A percentile compares a stretch with the other conserved stretches of the same genome.
These are phyloP conservation scores for Curvularia hawaiiensis DNA, from an alignment of 2,329 filamentous ascomycete species.

Conservation along the genomic window DNA sequence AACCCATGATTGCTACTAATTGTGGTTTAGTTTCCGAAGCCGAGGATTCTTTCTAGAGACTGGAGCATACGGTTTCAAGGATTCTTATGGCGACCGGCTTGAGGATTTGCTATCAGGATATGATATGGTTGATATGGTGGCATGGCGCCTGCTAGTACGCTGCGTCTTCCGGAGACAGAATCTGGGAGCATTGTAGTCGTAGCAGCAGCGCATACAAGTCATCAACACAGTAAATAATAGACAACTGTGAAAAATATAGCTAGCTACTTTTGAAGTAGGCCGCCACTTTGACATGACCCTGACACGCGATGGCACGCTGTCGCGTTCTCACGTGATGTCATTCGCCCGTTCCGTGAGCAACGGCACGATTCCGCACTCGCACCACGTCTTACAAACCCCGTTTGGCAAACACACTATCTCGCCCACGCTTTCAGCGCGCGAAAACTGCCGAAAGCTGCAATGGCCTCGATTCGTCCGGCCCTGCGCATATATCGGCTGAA, in stretches of 20 bases:
- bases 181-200: not conserved
- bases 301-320: not conserved
- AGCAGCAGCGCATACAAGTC: not conserved
- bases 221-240: not conserved
- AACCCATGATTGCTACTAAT: too few species aligned
- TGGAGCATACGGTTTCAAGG: too few species aligned
- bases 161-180: not conserved
- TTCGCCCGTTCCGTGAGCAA: not conserved
- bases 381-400: not conserved
- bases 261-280: not conserved
- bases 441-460: slow-evolving; percentile 15
- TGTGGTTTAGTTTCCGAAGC: too few species aligned
- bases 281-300: too few species aligned
- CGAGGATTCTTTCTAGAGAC: too few species aligned
- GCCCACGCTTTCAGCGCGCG: not conserved
- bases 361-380: slow-evolving; percentile 26
- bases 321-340: not conserved
- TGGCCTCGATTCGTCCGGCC: not conserved
- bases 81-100: too few species aligned
- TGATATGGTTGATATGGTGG: not conserved
- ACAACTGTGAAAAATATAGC: not conserved
- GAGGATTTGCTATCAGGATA: not conserved
- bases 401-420: not conserved
- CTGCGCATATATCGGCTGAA: slow-evolving; percentile 7
- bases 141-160: not conserved